Base-by-base conservation (phyloP, 768 basidiomycete genomes). In the Suillus hirtellus region DNA sequence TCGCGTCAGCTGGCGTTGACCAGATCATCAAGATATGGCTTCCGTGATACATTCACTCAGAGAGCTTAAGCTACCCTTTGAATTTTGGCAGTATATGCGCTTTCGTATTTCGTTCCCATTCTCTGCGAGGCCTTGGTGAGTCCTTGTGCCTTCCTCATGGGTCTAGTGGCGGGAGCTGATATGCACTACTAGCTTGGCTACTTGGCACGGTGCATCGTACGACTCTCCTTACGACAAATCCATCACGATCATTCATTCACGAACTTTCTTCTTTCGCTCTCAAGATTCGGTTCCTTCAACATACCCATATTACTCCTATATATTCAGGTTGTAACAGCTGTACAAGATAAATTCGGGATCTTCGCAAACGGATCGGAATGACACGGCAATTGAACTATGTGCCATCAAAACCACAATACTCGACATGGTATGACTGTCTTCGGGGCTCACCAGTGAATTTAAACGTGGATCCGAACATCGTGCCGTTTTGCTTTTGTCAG, bases 1-100 rank as follows among this genome's bases (percentile, higher is more conserved):
- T 89, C 56, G 87, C 88, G 50, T 85, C 89, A 42, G 87, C 87
- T 42, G 86, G 87, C 59, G 84, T 88, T 42, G 88, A 89, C 72
- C 86, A 88, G 73, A 82, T 82, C 59, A 79, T 87, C 70, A 87
- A 86, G 76, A 84, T 87, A 62, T 87, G 86, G 85, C 74, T 84
- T 67, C 86, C 85, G 75, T 85, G 73, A 81, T 60, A 60, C 46
- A 7, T n/a, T 46, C 59, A 47, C 42, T 47, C 19, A 58, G 15
- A 44, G 21, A 46, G 31, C 24, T 66, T 27, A 14, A 11, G 44
- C 65, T 54, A 62, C 56, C 31, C 56, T 59, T 43, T 61, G 61
- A 24, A 40, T 54, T 52, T 50, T 52, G 21, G 54, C 35, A 58
- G 64, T 63, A 65, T 61, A 62, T 63, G 67, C 66, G 61, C 46